These are phyloP conservation scores for Yamadazyma spencermartinsiae DNA, from an alignment of 1,139 yeast species.

Conservation along the genomic window DNA sequence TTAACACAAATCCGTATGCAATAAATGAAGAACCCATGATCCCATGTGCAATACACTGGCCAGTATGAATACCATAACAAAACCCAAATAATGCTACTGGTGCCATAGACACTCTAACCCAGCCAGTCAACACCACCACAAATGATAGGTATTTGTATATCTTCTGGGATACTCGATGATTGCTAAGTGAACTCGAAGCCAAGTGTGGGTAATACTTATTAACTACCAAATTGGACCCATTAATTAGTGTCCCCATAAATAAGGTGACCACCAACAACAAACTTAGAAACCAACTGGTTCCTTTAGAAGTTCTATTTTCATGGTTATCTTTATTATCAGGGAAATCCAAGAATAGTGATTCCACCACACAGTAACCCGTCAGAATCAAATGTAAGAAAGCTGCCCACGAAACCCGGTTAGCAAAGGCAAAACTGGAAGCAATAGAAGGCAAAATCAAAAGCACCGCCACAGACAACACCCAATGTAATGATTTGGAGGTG, in stretches of 20 bases:
- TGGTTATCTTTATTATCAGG: constrained; percentile 61
- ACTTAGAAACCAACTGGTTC: constrained; percentile 62
- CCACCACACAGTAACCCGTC: constrained; percentile 53
- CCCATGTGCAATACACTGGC: constrained; percentile 96
- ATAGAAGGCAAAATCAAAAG: constrained; percentile 57
- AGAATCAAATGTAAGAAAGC: constrained; percentile 48
- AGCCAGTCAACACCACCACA: constrained; percentile 52
- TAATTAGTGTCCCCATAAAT: constrained; percentile 54
- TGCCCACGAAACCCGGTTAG: constrained; percentile 49
- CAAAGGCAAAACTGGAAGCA: constrained; percentile 54
- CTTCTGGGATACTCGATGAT: constrained; percentile 17
- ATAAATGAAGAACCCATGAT: constrained; percentile 93
- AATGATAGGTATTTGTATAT: constrained; percentile 51
- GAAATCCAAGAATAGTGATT: constrained; percentile 56
- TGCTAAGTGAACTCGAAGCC: constrained; percentile 20
- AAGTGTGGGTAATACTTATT: constrained; percentile 37
- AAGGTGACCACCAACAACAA: constrained; percentile 47
- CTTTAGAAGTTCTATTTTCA: constrained; percentile 65
- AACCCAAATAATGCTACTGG: constrained; percentile 85
- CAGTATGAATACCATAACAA: constrained; percentile 67
- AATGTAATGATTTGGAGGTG: constrained; percentile 59
- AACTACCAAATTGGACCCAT: constrained; percentile 51
- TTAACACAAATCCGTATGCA: constrained; percentile 69
- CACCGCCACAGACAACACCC: constrained; percentile 51
- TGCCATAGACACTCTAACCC: constrained; percentile 75